phyloP scores from a whole-genome alignment of 2,329 filamentous ascomycete genomes.

The Arthroderma sp. region DNA sequence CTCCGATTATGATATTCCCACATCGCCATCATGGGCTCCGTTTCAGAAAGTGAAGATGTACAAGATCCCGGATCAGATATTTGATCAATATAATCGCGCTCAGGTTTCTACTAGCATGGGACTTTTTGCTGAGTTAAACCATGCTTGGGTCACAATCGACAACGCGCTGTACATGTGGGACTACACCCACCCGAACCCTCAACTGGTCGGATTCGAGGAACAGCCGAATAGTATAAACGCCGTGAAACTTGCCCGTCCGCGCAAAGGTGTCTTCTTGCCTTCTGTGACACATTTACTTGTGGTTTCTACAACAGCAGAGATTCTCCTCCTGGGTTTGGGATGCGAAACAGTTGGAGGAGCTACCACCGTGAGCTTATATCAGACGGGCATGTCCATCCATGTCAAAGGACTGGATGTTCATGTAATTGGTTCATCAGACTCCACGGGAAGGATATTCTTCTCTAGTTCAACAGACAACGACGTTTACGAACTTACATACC shows the following conservation, averaged over 20 bases:
- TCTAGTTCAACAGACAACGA: constrained; percentile 69
- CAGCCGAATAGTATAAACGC: constrained; percentile 76
- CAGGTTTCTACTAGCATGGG: constrained; percentile 89
- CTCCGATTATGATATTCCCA: constrained; percentile 75
- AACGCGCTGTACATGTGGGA: constrained; percentile 97
- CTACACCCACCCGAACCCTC: constrained; percentile 82
- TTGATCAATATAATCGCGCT: constrained; percentile 80
- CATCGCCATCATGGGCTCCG: constrained; percentile 60
- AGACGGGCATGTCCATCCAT: constrained; percentile 71
- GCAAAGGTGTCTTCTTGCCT: constrained; percentile 72
- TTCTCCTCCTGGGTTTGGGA: constrained; percentile 75
- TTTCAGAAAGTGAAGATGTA: constrained; percentile 81
- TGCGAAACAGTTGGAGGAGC: constrained; percentile 52
- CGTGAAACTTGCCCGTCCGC: constrained; percentile 77
- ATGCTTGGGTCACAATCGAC: constrained; percentile 92
- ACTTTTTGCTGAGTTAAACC: constrained; percentile 83
- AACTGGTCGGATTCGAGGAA: constrained; percentile 85
- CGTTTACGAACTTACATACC: constrained; percentile 87
- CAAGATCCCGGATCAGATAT: constrained; percentile 79
- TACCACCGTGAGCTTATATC: constrained; percentile 64
- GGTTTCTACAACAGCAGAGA: constrained; percentile 72
- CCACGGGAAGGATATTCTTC: constrained; percentile 86
- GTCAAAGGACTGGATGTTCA: constrained; percentile 65
- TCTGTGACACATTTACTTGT: constrained; percentile 80
- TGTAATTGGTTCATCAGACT: constrained; percentile 61